Evolutionary conservation across 805 yeast genomes (phyloP).

Genomic region (Candida qinlingensis): DNA sequence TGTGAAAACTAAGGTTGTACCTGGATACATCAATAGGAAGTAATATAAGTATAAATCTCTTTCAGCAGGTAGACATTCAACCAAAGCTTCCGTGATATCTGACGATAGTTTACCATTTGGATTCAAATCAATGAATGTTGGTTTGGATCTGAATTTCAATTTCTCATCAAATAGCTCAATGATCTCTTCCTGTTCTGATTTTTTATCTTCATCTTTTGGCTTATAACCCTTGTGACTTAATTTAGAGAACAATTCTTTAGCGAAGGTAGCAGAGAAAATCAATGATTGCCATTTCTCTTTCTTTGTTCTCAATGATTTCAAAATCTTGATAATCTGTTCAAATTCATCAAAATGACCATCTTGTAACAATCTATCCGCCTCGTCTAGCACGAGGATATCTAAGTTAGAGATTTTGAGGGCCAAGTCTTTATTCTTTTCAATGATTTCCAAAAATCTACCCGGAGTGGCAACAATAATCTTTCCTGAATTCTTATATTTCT

Average conservation of each 20-base stretch:
- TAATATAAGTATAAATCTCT: constrained; percentile 89
- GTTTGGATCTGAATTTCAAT: constrained; percentile 66
- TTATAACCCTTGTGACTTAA: constrained; percentile 40
- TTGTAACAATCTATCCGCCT: constrained; percentile 91
- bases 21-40: constrained; percentile 80
- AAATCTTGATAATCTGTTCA: constrained; percentile 66
- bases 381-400: constrained; percentile 71
- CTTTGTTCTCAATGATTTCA: constrained; percentile 46
- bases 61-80: constrained; percentile 87
- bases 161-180: constrained; percentile 60
- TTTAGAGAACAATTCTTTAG: constrained; percentile 74
- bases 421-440: constrained; percentile 51
- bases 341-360: constrained; percentile 96
- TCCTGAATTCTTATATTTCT: constrained; percentile 58
- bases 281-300: constrained; percentile 67
- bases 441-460: constrained; percentile 81
- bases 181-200: constrained; percentile 48
- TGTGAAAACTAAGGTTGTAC: constrained; percentile 84
- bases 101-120: constrained; percentile 78
- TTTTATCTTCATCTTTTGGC: constrained; percentile 25
- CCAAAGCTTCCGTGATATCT: constrained; percentile 74
- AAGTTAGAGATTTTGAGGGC: constrained; percentile 37
- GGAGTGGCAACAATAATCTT: constrained; percentile 87
- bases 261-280: constrained; percentile 94
- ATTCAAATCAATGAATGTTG: constrained; percentile 75